Evolutionary conservation across 768 basidiomycete genomes (phyloP).

Genomic region (Boletus rubroflammeus): DNA sequence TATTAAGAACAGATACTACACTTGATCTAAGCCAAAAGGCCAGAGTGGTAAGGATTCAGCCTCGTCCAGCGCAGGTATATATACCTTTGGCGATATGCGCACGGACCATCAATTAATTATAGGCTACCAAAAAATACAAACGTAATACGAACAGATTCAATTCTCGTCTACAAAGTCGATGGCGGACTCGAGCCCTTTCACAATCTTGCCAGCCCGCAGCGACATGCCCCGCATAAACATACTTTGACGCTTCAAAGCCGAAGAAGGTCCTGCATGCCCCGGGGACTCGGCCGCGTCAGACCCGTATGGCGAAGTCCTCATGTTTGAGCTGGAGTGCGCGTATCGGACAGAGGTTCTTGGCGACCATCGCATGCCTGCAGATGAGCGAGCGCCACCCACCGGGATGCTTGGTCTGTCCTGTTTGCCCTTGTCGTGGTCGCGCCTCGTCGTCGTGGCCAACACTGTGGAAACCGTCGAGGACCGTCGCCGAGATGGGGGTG

Average conservation of each 20-base stretch:
- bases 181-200: constrained; percentile 37
- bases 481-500: constrained; percentile 16
- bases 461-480: constrained; percentile 26
- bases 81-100: constrained; percentile 9
- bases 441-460: not conserved
- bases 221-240: constrained; percentile 34
- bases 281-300: constrained; percentile 9
- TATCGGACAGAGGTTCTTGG: constrained; percentile 18
- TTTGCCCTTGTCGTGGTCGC: constrained; percentile 9
- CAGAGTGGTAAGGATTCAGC: constrained; percentile 26
- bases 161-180: constrained; percentile 40
- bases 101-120: constrained; percentile 27
- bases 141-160: not conserved
- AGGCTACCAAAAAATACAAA: not conserved
- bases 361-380: not conserved
- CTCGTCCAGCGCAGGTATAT: not conserved
- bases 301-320: constrained; percentile 15
- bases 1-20: constrained; percentile 75
- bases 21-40: constrained; percentile 72
- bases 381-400: not conserved
- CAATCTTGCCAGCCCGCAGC: constrained; percentile 34
- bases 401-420: not conserved
- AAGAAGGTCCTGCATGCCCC: constrained; percentile 4
- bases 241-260: constrained; percentile 25
- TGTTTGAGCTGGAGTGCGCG: constrained; percentile 24